Base-by-base conservation (phyloP, 306 rosid genomes). In the Abrus precatorius region DNA sequence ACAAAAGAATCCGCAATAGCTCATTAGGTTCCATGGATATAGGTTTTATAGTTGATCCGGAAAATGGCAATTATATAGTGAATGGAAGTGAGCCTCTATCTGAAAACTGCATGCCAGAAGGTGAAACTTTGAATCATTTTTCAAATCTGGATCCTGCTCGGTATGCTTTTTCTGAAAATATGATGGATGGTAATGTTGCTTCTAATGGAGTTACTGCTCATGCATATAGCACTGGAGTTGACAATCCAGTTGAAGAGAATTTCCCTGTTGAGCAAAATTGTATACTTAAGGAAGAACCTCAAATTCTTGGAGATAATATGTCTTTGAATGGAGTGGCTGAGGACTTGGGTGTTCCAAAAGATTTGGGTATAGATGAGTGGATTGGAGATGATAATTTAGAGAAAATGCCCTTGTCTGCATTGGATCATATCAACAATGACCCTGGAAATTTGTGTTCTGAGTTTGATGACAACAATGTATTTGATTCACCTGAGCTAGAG, bases 401-500 rank as follows among this genome's bases (percentile, higher is more conserved):
- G 77, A 74, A 49, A 69, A 66, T 88, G 75, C 78, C 85, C 62
- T 75, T 86, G 14, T 71, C 88, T 74, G n/a, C 86, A 63, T 88
- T 88, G 74, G 85, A 74, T 79, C 94, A 78, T 68, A 82, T 82
- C 54, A 79, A 84, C 86, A 47, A n/a, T 57, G 90, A 80, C 11
- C 84, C 86, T 71, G 88, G 85, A 84, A 90, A 81, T 52, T 56
- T 89, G 85, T 85, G 87, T 82, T 82, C 94, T 1, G 88, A 84
- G 38, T 86, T 89, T 78, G 89, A 90, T 72, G 90, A 83, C 78
- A 85, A 82, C 41, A 82, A 66, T 60, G 86, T 71, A 74, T 90
- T 90, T 60, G 85, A 76, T 82, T 88, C 97, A 77, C 84, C 95
- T 11, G 80, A 90, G 73, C 84, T 89, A 76, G 93, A 89, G 62